These are phyloP conservation scores for Orbilia blumenaviensis DNA, from an alignment of 2,329 filamentous ascomycete species.

Conservation along the genomic window DNA sequence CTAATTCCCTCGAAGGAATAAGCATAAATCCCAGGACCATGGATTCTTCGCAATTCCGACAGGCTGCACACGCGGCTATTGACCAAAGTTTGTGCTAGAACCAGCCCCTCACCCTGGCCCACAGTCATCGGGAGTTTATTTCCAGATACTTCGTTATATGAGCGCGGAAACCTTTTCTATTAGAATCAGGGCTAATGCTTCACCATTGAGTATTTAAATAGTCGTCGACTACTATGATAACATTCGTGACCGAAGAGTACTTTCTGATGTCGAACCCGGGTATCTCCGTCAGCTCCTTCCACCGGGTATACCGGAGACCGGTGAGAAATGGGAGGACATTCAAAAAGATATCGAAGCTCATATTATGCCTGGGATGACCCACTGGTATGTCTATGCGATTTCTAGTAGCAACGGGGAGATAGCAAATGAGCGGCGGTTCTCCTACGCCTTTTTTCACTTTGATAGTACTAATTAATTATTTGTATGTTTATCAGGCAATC, in stretches of 20 bases:
- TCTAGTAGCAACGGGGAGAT: too few species aligned
- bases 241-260: slow-evolving; percentile 74
- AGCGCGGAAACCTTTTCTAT: neutral
- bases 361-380: slow-evolving; percentile 90
- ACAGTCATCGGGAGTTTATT: slow-evolving; percentile 16
- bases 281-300: slow-evolving; percentile 86
- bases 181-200: neutral
- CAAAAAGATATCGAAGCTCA: slow-evolving; percentile 83
- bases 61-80: slow-evolving; percentile 78
- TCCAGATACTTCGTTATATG: neutral
- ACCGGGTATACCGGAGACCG: slow-evolving; percentile 69
- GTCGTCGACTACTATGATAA: slow-evolving; percentile 85
- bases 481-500: slow-evolving; percentile 69
- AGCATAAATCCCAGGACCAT: slow-evolving; percentile 63
- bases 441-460: too few species aligned
- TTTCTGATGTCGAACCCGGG: slow-evolving; percentile 81
- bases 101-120: neutral
- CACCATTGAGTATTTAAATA: slow-evolving; percentile 60
- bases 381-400: slow-evolving; percentile 74
- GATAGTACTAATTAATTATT: neutral
- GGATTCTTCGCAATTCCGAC: slow-evolving; percentile 80
- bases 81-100: slow-evolving; percentile 75
- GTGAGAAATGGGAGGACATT: slow-evolving; percentile 79
- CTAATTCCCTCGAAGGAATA: neutral
- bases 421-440: too few species aligned